These are phyloP conservation scores for Aspergillus pseudotamarii DNA, from an alignment of 2,329 filamentous ascomycete genomes.

Conservation along the genomic window DNA sequence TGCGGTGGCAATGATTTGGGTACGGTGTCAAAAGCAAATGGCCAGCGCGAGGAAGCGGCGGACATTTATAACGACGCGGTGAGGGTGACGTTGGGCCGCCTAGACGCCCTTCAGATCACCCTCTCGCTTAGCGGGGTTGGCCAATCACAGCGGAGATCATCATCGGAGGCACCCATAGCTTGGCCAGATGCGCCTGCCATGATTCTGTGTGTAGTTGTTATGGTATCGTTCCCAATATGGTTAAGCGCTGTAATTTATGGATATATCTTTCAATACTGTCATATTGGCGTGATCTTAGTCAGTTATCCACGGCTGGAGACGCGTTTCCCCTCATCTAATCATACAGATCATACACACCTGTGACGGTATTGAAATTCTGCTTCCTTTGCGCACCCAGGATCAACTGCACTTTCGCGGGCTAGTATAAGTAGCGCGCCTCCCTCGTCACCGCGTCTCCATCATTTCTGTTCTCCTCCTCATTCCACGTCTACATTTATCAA, in stretches of 20 bases:
- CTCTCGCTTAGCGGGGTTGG: slow-evolving; percentile 43
- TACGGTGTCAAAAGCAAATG: slow-evolving; percentile 33
- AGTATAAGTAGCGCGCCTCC: slow-evolving; percentile 51
- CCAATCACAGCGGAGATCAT: slow-evolving; percentile 47
- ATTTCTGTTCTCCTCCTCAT: slow-evolving; percentile 36
- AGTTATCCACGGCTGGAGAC: slow-evolving; percentile 16
- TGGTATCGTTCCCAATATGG: slow-evolving; percentile 28
- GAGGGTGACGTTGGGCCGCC: slow-evolving; percentile 46
- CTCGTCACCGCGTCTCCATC: slow-evolving; percentile 44
- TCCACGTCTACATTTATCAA: slow-evolving; percentile 30
- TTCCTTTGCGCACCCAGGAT: slow-evolving; percentile 47
- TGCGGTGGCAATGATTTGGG: slow-evolving; percentile 18
- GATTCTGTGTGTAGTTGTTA: slow-evolving; percentile 13
- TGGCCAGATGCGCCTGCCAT: slow-evolving; percentile 17
- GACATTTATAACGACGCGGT: slow-evolving; percentile 48
- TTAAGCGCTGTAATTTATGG: slow-evolving; percentile 29
- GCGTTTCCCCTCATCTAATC: slow-evolving; percentile 38
- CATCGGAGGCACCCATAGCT: slow-evolving; percentile 19
- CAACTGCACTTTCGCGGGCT: slow-evolving; percentile 44
- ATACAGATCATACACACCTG: slow-evolving; percentile 48
- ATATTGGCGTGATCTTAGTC: slow-evolving; percentile 21
- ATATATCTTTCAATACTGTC: slow-evolving; percentile 24
- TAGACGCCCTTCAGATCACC: slow-evolving; percentile 50
- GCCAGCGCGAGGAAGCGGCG: slow-evolving; percentile 37
- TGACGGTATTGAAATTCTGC: slow-evolving; percentile 52